Conservation (phyloP, 192 early-diverging fungal species). For the Anaeromyces robustus region DNA sequence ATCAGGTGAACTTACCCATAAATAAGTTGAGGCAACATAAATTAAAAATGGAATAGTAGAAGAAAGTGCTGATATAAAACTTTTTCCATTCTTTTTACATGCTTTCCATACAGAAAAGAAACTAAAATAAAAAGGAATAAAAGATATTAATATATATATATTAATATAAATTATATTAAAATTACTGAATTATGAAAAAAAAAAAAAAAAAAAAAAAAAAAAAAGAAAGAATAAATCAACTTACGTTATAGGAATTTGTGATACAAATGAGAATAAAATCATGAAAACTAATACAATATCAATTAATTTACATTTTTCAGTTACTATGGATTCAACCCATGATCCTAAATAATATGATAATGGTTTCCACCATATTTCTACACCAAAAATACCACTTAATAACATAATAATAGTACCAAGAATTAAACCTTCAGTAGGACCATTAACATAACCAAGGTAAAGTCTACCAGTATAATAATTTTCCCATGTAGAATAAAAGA, state of each 20-base stretch:
- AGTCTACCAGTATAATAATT: conserved; percentile 76
- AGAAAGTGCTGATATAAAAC: background rate
- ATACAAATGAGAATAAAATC: background rate
- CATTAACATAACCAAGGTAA: conserved; percentile 71
- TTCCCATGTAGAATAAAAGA: conserved; percentile 80
- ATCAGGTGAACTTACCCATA: conserved; percentile 53
- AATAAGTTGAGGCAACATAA: conserved; percentile 8
- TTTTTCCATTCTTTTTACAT: background rate
- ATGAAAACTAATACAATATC: background rate
- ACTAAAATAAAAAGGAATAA: background rate
- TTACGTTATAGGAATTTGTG: background rate
- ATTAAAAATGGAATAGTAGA: background rate
- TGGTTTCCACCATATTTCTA: background rate
- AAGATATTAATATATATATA: too few species aligned
- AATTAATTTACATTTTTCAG: background rate
- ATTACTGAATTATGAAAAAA: too few species aligned
- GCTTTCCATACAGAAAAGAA: background rate
- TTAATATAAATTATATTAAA: too few species aligned
- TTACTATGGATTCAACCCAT: background rate
- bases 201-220: too few species aligned
- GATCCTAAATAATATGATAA: background rate
- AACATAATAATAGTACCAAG: conserved; percentile 49
- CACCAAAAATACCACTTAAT: conserved; percentile 38
- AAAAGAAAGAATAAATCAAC: background rate
- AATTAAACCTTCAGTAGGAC: conserved; percentile 76